phyloP scores from a whole-genome alignment of 2,329 filamentous ascomycete species.

The Ophiostoma ips region DNA sequence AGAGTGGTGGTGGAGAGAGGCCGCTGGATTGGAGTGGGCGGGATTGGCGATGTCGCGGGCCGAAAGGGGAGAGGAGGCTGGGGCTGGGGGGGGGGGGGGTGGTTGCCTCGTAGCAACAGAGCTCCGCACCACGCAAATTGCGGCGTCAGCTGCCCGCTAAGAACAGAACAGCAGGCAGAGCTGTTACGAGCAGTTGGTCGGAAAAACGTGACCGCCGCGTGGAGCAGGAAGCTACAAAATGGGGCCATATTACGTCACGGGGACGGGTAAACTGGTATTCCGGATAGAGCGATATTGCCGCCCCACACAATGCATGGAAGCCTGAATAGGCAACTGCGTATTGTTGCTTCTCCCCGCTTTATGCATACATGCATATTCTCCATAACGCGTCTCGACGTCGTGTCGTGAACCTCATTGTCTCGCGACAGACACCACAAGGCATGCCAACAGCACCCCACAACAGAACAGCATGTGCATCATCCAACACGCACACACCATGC shows the following conservation, averaged over 20 bases:
- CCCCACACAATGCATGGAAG: not conserved
- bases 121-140: constrained; percentile 11
- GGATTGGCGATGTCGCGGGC: constrained; percentile 1
- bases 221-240: too few relatives aligned
- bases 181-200: too few relatives aligned
- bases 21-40: not conserved
- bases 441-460: too few relatives aligned
- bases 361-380: too few relatives aligned
- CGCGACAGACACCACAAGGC: too few relatives aligned
- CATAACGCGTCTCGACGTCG: too few relatives aligned
- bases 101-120: constrained; percentile 6
- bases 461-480: not conserved
- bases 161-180: too few relatives aligned
- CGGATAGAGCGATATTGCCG: not conserved
- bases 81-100: constrained; percentile 1
- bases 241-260: not conserved
- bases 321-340: constrained; percentile 6
- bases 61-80: too few relatives aligned
- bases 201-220: too few relatives aligned
- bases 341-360: too few relatives aligned
- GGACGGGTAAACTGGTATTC: not conserved
- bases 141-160: constrained; percentile 8
- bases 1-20: not conserved
- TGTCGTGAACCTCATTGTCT: too few relatives aligned
- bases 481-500: not conserved